These are phyloP conservation scores for Fusarium sp. DNA, from an alignment of 2,329 filamentous ascomycete species.

Conservation along the genomic window DNA sequence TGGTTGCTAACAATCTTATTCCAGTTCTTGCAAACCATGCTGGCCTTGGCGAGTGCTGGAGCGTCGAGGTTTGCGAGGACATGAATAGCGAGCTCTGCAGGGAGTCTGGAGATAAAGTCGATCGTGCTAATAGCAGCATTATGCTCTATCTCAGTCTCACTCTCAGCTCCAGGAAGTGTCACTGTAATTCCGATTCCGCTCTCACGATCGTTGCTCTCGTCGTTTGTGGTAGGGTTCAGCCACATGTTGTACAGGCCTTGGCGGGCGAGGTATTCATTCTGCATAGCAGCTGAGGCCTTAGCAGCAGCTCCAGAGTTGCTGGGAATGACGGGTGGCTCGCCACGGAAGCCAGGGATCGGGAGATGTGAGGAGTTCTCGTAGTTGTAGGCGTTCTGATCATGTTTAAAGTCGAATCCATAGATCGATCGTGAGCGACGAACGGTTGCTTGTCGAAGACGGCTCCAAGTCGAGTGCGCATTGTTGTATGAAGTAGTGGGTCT, in stretches of 20 bases:
- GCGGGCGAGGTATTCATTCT: conserved; percentile 60
- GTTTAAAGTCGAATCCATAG: conserved; percentile 52
- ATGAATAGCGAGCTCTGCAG: conserved; percentile 67
- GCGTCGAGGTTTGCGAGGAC: conserved; percentile 67
- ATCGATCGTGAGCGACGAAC: conserved; percentile 59
- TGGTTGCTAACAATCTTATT: conserved; percentile 57
- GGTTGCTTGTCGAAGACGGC: conserved; percentile 61
- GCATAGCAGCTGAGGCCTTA: conserved; percentile 67
- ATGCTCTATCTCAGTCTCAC: conserved; percentile 45
- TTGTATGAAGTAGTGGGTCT: conserved; percentile 58
- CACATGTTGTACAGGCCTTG: conserved; percentile 53
- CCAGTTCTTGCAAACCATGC: conserved; percentile 63
- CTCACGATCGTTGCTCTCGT: conserved; percentile 66
- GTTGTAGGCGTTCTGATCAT: conserved; percentile 33
- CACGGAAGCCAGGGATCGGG: conserved; percentile 60
- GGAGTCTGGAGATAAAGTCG: conserved; percentile 67
- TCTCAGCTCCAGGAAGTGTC: conserved; percentile 53
- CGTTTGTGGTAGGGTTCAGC: conserved; percentile 51
- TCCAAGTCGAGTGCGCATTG: conserved; percentile 56
- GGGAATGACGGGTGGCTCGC: conserved; percentile 69
- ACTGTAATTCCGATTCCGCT: conserved; percentile 71
- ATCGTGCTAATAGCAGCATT: conserved; percentile 59
- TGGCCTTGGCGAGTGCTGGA: conserved; percentile 58
- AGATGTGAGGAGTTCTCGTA: conserved; percentile 45
- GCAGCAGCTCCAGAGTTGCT: conserved; percentile 68